A percentile compares a stretch with the other conserved stretches of the same genome.
phyloP scores from a whole-genome alignment of 306 rosid genomes.

The Trifolium subterraneum region DNA sequence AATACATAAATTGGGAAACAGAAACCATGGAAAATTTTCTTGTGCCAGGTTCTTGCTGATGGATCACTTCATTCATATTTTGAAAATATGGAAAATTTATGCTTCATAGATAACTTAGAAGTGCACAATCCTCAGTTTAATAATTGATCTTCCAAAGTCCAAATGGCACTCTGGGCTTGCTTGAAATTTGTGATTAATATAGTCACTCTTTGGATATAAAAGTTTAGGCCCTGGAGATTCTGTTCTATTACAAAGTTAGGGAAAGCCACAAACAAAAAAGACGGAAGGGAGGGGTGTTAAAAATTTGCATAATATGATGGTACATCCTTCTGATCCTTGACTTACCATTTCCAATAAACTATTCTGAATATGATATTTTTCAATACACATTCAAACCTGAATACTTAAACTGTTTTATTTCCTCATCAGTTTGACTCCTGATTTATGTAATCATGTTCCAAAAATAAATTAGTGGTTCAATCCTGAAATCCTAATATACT shows the following conservation, averaged over 20 bases:
- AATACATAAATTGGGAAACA: constrained; percentile 5
- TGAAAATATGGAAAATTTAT: constrained; percentile 14
- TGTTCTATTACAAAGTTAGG: neutral
- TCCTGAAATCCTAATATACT: neutral
- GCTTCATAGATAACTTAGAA: neutral
- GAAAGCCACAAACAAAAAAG: constrained; percentile 19
- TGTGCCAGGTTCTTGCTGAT: constrained; percentile 2
- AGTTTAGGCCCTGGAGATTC: neutral
- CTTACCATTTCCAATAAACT: neutral
- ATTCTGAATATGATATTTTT: constrained; percentile 15
- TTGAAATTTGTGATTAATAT: constrained; percentile 16
- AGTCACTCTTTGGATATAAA: neutral
- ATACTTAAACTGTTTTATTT: neutral
- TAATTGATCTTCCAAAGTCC: neutral
- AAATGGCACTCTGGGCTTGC: neutral
- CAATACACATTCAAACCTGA: neutral
- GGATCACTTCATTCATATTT: neutral
- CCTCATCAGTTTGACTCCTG: constrained; percentile 1
- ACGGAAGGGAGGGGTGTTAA: constrained; percentile 1
- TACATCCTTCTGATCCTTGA: constrained; percentile 9
- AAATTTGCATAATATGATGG: neutral
- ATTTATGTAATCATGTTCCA: constrained; percentile 3
- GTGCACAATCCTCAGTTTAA: neutral
- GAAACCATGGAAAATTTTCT: constrained; percentile 4
- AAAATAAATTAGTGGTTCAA: constrained; percentile 20